These are phyloP conservation scores for Arthrobotrys sphaeroides DNA, from an alignment of 2,329 filamentous ascomycete species.

Conservation along the genomic window DNA sequence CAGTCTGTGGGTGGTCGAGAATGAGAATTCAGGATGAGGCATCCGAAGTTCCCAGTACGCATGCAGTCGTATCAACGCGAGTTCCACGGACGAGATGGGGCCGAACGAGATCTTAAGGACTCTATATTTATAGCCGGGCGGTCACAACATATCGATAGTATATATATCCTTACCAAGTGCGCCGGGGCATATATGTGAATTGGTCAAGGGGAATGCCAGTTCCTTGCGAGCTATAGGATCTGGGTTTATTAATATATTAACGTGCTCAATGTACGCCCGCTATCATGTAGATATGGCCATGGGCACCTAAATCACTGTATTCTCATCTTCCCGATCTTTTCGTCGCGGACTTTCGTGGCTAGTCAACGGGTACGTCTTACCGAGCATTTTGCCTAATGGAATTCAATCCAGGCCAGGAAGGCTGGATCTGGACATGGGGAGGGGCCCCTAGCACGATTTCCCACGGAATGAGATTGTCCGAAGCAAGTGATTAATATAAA, in stretches of 20 bases:
- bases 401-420: neutral
- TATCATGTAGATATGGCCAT: too few relatives aligned
- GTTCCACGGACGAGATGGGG: conserved; percentile 27
- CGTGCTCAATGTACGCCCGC: too few relatives aligned
- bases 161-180: neutral
- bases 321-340: neutral
- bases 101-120: conserved; percentile 1
- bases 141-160: neutral
- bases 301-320: neutral
- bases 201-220: conserved; percentile 13
- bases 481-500: conserved; percentile 27
- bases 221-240: neutral
- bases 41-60: conserved; percentile 23
- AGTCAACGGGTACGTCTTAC: neutral
- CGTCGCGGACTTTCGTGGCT: neutral
- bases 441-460: neutral
- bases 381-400: conserved; percentile 6
- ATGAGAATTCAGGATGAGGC: conserved; percentile 11
- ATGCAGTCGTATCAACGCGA: neutral
- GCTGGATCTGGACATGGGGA: neutral
- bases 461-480: conserved; percentile 48
- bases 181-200: neutral
- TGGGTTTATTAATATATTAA: neutral
- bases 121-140: neutral
- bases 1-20: neutral